Conservation (phyloP, 345 rosid genomes). For the Euphorbia peplus region DNA sequence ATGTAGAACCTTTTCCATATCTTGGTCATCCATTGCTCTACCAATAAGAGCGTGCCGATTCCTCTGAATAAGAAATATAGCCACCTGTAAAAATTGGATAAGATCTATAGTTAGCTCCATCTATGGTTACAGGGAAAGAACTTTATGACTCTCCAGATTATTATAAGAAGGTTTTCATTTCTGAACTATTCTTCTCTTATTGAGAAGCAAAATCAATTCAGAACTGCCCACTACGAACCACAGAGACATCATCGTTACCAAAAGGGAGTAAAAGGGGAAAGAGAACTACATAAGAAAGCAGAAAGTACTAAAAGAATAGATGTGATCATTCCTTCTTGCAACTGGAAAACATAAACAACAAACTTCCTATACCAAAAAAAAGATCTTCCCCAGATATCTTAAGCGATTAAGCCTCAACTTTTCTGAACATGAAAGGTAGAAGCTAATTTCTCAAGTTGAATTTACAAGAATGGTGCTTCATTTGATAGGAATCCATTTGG, state of each 20-base stretch:
- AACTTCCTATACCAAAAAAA: neutral
- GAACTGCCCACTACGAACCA: neutral
- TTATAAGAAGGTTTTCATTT: neutral
- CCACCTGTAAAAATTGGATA: slow-evolving; percentile 50
- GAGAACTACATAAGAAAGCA: neutral
- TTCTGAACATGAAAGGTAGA: neutral
- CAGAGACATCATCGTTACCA: neutral
- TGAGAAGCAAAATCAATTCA: neutral
- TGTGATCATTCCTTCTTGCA: neutral
- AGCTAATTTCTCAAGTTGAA: neutral
- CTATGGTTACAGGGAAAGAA: neutral
- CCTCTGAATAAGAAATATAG: slow-evolving; percentile 96
- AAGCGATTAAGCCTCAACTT: too few relatives aligned
- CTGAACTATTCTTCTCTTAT: neutral
- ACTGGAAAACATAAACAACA: neutral
- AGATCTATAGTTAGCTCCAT: neutral
- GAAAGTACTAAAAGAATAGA: neutral
- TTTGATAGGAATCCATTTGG: too few relatives aligned
- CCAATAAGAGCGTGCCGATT: slow-evolving; percentile 97
- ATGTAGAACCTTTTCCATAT: slow-evolving; percentile 82
- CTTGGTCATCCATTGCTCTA: slow-evolving; percentile 95
- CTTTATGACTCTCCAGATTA: neutral
- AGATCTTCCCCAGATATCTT: neutral
- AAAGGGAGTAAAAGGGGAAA: neutral
- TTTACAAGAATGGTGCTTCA: neutral